These are phyloP conservation scores for Backusella circina DNA, from an alignment of 192 early-diverging fungal genomes.

Conservation along the genomic window DNA sequence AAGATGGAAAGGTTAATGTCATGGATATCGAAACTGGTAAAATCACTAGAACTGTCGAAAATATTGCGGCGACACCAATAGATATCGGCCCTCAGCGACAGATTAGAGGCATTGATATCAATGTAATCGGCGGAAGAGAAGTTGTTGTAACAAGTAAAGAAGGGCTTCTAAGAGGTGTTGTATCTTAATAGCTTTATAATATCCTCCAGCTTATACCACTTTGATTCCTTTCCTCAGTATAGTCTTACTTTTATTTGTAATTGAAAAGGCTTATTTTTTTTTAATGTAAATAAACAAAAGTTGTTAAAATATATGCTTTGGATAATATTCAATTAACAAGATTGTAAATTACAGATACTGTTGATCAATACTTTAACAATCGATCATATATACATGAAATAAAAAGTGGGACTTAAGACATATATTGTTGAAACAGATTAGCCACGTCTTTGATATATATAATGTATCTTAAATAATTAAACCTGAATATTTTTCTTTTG, in stretches of 20 bases:
- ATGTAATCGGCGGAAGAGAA: conserved; percentile 26
- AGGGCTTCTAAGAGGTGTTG: conserved; percentile 30
- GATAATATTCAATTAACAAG: too few species aligned
- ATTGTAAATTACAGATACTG: too few species aligned
- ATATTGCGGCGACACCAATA: not conserved
- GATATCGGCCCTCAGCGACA: not conserved
- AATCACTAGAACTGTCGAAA: conserved; percentile 15
- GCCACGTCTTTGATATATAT: too few species aligned
- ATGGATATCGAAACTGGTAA: conserved; percentile 34
- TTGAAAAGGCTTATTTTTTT: not conserved
- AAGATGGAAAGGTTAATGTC: conserved; percentile 29
- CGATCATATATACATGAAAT: too few species aligned
- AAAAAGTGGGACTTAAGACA: too few species aligned
- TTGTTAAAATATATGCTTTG: too few species aligned
- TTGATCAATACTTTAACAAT: too few species aligned
- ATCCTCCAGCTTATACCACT: not conserved
- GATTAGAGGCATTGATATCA: conserved; percentile 30
- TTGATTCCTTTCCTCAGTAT: not conserved
- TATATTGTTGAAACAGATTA: too few species aligned
- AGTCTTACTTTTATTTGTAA: not conserved
- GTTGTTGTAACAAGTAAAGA: conserved; percentile 31
- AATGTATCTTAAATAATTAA: too few species aligned
- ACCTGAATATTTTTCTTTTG: too few species aligned
- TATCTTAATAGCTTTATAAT: not conserved
- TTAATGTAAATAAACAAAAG: not conserved